These are phyloP conservation scores for Sporothrix schenckii DNA, from an alignment of 2,329 filamentous ascomycete species.

Conservation along the genomic window DNA sequence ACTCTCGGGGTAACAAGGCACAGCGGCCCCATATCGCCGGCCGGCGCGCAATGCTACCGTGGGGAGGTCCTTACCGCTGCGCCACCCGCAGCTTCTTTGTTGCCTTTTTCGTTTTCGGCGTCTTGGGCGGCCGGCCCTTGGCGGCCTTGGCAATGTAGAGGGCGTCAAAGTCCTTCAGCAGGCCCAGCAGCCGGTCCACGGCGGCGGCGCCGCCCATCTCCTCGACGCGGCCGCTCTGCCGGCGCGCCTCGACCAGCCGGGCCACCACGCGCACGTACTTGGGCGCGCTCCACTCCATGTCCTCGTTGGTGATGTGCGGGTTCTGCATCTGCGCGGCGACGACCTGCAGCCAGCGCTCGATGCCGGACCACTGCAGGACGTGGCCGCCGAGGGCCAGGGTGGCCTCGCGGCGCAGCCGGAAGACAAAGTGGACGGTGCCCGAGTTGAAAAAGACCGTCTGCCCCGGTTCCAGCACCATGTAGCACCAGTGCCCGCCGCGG, in stretches of 20 bases:
- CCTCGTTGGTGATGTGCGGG: conserved; percentile 42
- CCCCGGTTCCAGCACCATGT: conserved; percentile 42
- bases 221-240: conserved; percentile 32
- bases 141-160: conserved; percentile 26
- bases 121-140: conserved; percentile 2
- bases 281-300: conserved; percentile 39
- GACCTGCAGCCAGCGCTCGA: conserved; percentile 41
- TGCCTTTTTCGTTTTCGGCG: not conserved
- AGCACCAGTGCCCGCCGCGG: conserved; percentile 42
- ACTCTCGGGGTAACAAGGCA: not conserved
- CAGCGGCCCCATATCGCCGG: not conserved
- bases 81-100: not conserved
- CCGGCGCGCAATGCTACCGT: too few species aligned
- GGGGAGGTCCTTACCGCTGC: not conserved
- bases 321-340: conserved; percentile 41
- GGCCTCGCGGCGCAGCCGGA: conserved; percentile 39
- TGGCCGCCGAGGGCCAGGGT: conserved; percentile 44
- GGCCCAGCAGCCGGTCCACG: conserved; percentile 32
- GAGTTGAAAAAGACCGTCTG: conserved; percentile 45
- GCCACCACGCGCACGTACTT: conserved; percentile 37
- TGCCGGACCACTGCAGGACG: conserved; percentile 43
- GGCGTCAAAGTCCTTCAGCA: conserved; percentile 35
- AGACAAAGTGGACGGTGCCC: conserved; percentile 45
- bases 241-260: conserved; percentile 34
- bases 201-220: conserved; percentile 36